Percentiles rank a stretch among this genome's conserved stretches.
These are phyloP conservation scores for Boletus reticuloceps DNA, from an alignment of 768 basidiomycete species.

Conservation along the genomic window DNA sequence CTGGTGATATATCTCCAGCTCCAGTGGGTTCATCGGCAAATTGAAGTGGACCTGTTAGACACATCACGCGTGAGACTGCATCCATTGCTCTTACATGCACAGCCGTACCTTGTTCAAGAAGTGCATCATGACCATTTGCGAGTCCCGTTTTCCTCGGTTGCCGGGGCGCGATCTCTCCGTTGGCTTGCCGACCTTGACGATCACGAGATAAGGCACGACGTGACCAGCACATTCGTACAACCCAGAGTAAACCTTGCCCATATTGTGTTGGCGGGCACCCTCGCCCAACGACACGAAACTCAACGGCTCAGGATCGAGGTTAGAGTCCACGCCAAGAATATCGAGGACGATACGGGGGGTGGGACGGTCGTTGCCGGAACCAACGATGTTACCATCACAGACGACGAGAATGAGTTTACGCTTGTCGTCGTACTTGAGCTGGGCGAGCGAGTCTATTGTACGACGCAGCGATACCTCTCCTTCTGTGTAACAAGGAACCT, in stretches of 20 bases:
- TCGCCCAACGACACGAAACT: conserved; percentile 94
- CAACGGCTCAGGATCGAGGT: conserved; percentile 90
- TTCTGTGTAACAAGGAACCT: conserved; percentile 98
- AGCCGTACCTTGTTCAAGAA: conserved; percentile 88
- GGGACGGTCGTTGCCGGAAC: conserved; percentile 93
- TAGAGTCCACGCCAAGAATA: conserved; percentile 92
- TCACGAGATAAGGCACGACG: conserved; percentile 90
- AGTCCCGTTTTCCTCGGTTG: conserved; percentile 97
- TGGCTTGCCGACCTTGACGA: conserved; percentile 94
- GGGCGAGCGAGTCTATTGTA: conserved; percentile 92
- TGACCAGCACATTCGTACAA: conserved; percentile 92
- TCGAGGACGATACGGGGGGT: conserved; percentile 96
- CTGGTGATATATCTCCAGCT: conserved; percentile 98
- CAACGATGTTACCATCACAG: conserved; percentile 88
- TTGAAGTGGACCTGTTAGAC: conserved; percentile 86
- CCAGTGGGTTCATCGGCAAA: conserved; percentile 92
- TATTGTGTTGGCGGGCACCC: conserved; percentile 94
- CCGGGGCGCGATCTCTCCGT: conserved; percentile 91
- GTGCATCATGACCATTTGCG: conserved; percentile 94
- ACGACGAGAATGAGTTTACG: conserved; percentile 59
- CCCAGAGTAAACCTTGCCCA: conserved; percentile 97
- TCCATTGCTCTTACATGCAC: background rate
- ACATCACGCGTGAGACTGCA: background rate
- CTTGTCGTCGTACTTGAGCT: conserved; percentile 97
- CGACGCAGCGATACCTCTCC: conserved; percentile 79